Evolutionary conservation across 768 basidiomycete genomes (phyloP), one percentile per base, ranked within the genome.

Genomic region (Lactarius deliciosus): DNA sequence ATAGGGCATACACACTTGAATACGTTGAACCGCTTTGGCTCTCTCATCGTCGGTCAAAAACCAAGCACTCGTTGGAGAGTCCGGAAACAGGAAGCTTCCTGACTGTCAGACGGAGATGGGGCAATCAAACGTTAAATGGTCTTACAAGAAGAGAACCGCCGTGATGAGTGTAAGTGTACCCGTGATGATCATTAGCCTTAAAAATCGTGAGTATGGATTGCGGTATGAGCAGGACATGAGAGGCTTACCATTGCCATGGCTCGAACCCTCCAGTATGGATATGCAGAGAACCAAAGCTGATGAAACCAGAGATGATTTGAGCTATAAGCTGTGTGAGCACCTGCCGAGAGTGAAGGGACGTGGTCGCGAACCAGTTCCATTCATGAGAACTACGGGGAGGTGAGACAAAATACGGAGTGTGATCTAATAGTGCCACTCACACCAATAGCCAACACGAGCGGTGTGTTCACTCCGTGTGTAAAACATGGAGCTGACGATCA

Each of bases 401-500:
- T 64, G 28, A 68, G 66, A 64, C 20, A 28, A 40, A 16, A 55
- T 20, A 25, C 13, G 5, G 10, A 22, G 22, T 20, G 45, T 11
- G 38, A n/a, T 28, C 2, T 25, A n/a, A 34, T 20, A 4, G 32
- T 10, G 20, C 34, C 22, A 78, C 88, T 76, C 73, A 90, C 89
- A 90, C 88, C 88, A 91, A 72, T 89, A 90, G 3, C 90, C 89
- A 25, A 91, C 83, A 13, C 90, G 78, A 47, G 83, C 68, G 0
- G 87, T 90, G 71, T 89, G 87, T 70, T 91, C 90, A 8, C 75
- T 84, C 60, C 86, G 82, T 0, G 88, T 90, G 71, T 91, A 91
- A 71, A 91, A 91, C 89, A 91, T 90, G 34, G 86, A 84, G 45
- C 80, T 89, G 63, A 91, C 85, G 59, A 91, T 87, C 82, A 91